Evolutionary conservation across 768 basidiomycete genomes (phyloP), one percentile per base, ranked within the genome.

Genomic region (Lactifluus hygrophoroides): DNA sequence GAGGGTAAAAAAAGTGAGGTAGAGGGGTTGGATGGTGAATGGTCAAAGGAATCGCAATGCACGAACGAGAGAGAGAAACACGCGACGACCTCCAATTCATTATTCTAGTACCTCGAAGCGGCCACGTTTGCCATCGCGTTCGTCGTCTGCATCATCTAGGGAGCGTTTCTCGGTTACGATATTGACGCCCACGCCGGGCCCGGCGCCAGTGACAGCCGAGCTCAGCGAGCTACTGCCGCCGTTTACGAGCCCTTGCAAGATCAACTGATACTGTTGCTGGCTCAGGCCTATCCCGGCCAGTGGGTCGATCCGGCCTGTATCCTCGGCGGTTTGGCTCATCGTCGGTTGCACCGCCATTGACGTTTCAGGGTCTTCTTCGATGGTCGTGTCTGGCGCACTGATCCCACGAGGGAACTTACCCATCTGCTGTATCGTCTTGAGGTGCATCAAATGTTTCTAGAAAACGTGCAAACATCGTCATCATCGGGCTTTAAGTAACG

Each of bases 281-380:
- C 85, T 82, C 54, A 94, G 79, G 13, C 92, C 93, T 83, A 94
- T 88, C 17, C 84, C 87, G 16, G 86, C 88, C 42, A 96, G 77
- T 6, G 90, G 90, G 71, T 95, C 93, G 64, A 90, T 81, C 56
- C 56, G 44, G 8, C 61, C 61, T 25, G 34, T 37, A 21, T 62
- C 63, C 50, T 64, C 63, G 32, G 57, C 40, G 53, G 49, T 49
- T 34, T 49, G 42, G 46, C 60, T 62, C 58, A 48, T 3, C n/a
- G 63, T 62, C 7, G 63, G 63, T 25, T 65, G 63, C 30, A 64
- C 82, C 74, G 32, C 76, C 76, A 28, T 37, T 23, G 61, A 49
- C 40, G 60, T 53, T 45, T 85, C 81, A 54, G 77, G 74, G 34
- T 78, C 78, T 52, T 77, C 74, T 56, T 67, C 66, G 34, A 57